Percentiles rank a stretch among this genome's conserved stretches.
Evolutionary conservation across 2,329 filamentous ascomycete genomes (phyloP).

Genomic region (Ceratocystis harringtonii): DNA sequence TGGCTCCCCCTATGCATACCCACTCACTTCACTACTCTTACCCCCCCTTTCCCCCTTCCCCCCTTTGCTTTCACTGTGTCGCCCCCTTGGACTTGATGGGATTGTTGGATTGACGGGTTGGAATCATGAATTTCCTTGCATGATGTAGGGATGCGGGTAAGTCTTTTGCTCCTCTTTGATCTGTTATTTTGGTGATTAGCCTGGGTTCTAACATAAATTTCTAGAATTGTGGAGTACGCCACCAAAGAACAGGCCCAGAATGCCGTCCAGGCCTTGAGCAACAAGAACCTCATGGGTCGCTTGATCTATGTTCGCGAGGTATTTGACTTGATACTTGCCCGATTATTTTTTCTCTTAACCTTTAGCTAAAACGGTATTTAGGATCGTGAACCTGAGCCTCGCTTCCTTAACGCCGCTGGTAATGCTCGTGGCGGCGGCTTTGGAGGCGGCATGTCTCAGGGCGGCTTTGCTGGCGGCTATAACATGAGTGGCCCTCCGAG

Average conservation of each 20-base stretch:
- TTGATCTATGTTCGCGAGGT: conserved; percentile 98
- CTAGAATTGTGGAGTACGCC: conserved; percentile 99
- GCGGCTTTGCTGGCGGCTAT: conserved; percentile 36
- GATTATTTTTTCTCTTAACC: not conserved
- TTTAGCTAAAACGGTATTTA: conserved; percentile 26
- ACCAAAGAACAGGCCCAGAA: conserved; percentile 97
- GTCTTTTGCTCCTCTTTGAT: conserved; percentile 27
- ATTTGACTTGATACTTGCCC: conserved; percentile 23
- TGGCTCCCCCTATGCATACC: conserved; percentile 8
- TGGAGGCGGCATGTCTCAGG: conserved; percentile 25
- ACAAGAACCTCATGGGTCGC: conserved; percentile 96
- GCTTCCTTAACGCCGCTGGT: conserved; percentile 63
- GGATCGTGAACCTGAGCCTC: conserved; percentile 96
- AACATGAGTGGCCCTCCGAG: conserved; percentile 36
- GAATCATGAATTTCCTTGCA: conserved; percentile 58
- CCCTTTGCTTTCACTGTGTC: conserved; percentile 43
- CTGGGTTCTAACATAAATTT: conserved; percentile 4
- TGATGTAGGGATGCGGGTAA: conserved; percentile 99
- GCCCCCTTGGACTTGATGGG: conserved; percentile 56
- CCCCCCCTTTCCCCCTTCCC: conserved; percentile 57
- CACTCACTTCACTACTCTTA: conserved; percentile 46
- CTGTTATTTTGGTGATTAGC: not conserved
- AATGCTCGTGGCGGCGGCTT: conserved; percentile 42
- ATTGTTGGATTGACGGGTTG: conserved; percentile 97
- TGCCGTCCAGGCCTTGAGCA: conserved; percentile 94